Evolutionary conservation across 2,329 filamentous ascomycete species (phyloP).

Genomic region (Apiospora aurea): DNA sequence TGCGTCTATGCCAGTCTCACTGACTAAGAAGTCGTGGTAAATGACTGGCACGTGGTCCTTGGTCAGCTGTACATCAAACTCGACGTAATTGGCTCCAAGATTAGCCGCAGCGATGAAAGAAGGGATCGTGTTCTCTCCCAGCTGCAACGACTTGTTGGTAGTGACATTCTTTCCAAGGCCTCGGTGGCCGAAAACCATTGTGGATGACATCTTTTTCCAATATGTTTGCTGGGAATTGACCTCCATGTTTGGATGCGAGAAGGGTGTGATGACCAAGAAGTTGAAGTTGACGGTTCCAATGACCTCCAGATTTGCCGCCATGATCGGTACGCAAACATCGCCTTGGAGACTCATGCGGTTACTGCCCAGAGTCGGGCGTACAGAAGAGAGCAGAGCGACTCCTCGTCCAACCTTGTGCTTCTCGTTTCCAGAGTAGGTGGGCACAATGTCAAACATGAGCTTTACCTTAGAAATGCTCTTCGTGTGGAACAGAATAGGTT

Average conservation of each 20-base stretch:
- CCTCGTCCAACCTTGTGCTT: conserved; percentile 89
- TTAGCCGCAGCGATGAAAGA: conserved; percentile 98
- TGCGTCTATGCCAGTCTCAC: conserved; percentile 95
- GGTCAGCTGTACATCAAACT: conserved; percentile 94
- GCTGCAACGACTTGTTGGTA: conserved; percentile 84
- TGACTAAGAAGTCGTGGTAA: conserved; percentile 98
- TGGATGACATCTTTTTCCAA: conserved; percentile 90
- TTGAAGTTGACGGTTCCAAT: conserved; percentile 98
- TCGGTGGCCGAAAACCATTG: conserved; percentile 78
- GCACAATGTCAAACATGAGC: conserved; percentile 91
- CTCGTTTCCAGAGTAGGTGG: conserved; percentile 89
- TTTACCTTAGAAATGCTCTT: conserved; percentile 82
- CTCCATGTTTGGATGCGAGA: conserved; percentile 91
- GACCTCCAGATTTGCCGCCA: conserved; percentile 84
- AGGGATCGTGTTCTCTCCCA: conserved; percentile 94
- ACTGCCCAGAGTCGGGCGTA: conserved; percentile 82
- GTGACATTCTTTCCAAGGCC: conserved; percentile 90
- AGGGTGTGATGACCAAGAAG: conserved; percentile 93
- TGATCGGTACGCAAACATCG: conserved; percentile 89
- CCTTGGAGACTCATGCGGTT: conserved; percentile 93
- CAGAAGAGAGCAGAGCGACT: conserved; percentile 84
- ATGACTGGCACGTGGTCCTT: conserved; percentile 98
- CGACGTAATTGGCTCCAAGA: conserved; percentile 78
- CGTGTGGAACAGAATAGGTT: conserved; percentile 90
- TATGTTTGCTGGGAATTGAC: conserved; percentile 92